Conservation (phyloP, 257 asterid species). For the Lithospermum erythrorhizon region DNA sequence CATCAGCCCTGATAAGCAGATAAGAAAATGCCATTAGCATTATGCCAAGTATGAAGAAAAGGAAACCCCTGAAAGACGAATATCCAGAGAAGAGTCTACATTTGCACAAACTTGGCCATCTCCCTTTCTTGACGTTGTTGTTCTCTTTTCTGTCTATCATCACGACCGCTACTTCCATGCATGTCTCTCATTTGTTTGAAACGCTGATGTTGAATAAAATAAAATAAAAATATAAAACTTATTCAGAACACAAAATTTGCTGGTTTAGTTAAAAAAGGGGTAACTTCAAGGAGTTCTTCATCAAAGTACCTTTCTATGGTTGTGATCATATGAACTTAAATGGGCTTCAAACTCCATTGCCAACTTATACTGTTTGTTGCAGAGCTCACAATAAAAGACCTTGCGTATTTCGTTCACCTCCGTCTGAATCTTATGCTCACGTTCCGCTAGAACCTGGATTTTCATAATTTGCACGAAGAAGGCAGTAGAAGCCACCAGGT, state of each 20-base stretch:
- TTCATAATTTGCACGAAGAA: slow-evolving; percentile 98
- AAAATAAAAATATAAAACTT: background rate
- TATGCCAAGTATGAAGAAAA: background rate
- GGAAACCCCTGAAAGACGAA: background rate
- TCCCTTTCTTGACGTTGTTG: slow-evolving; percentile 88
- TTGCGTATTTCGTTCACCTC: slow-evolving; percentile 95
- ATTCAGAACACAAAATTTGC: slow-evolving; percentile 10
- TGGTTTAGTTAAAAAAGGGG: too few species aligned
- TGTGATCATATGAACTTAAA: slow-evolving; percentile 94
- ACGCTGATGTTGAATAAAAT: slow-evolving; percentile 38
- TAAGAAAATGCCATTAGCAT: slow-evolving; percentile 5
- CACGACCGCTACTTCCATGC: slow-evolving; percentile 97
- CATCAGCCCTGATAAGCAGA: slow-evolving; percentile 55
- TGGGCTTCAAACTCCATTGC: slow-evolving; percentile 98
- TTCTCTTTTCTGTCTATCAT: slow-evolving; percentile 93
- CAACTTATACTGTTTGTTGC: slow-evolving; percentile 98
- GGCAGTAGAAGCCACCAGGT: slow-evolving; percentile 99
- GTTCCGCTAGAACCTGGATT: slow-evolving; percentile 99
- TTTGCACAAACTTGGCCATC: slow-evolving; percentile 83
- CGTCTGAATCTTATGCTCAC: slow-evolving; percentile 85
- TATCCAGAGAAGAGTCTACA: slow-evolving; percentile 25
- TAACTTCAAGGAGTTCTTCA: background rate
- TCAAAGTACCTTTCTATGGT: slow-evolving; percentile 77
- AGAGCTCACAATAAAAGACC: slow-evolving; percentile 92
- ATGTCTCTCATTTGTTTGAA: slow-evolving; percentile 96